These are phyloP conservation scores for Plantago rigida DNA, from an alignment of 305 asterid species.

Conservation along the genomic window DNA sequence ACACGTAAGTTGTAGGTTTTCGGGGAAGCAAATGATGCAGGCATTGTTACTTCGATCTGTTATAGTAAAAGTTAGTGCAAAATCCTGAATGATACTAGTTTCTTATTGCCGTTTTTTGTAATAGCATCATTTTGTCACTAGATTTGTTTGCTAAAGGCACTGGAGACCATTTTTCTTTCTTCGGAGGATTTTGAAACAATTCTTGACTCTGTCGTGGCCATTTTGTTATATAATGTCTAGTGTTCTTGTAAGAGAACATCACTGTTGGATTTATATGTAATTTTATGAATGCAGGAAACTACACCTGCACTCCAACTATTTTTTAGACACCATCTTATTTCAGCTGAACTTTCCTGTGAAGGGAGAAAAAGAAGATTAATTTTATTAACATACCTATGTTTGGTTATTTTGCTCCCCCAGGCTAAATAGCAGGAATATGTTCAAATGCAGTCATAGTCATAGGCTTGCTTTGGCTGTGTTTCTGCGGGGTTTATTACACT, in stretches of 20 bases:
- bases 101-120: conserved; percentile 11
- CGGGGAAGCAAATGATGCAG: conserved; percentile 11
- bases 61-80: conserved; percentile 17
- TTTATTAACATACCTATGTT: too few relatives aligned
- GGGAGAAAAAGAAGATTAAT: too few relatives aligned
- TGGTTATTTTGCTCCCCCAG: too few relatives aligned
- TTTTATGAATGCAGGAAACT: background rate
- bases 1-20: conserved; percentile 11
- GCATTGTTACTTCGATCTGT: conserved; percentile 28
- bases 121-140: conserved; percentile 24
- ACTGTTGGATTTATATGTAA: background rate
- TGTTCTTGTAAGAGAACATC: background rate
- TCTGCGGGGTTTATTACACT: too few relatives aligned
- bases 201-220: background rate
- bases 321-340: background rate
- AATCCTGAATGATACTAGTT: conserved; percentile 18
- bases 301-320: background rate
- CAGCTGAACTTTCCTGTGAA: background rate
- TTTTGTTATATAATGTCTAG: conserved; percentile 12
- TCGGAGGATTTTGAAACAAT: conserved; percentile 6
- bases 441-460: too few relatives aligned
- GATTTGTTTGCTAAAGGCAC: conserved; percentile 12
- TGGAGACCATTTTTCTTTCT: conserved; percentile 11
- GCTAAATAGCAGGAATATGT: too few relatives aligned
- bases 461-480: too few relatives aligned